Evolutionary conservation across 805 yeast genomes (phyloP), one percentile per base, ranked within the genome.

Genomic region (Barnettozyma pratensis): DNA sequence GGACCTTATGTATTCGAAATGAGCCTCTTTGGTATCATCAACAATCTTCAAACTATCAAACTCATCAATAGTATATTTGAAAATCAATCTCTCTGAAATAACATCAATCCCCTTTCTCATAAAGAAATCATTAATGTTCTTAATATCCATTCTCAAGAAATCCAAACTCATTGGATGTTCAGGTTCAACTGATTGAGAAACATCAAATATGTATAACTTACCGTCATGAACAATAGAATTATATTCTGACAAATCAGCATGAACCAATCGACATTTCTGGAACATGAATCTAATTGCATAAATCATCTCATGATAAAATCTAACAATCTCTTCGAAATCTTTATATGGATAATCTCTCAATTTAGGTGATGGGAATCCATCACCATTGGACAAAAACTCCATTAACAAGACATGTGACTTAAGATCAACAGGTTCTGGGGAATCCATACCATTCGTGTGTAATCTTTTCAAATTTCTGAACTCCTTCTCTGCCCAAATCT

Each of bases 401-500:
- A 94, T 94, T 27, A 92, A 92, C 41, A 94, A 69, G 3, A 94
- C 97, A 67, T 94, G 97, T 31, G 90, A 80, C 59, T 88, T 83
- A 48, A 94, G 75, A 56, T 88, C 96, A 11, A 89, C 67, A 1
- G 99, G 99, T 62, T 87, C 86, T 0, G 99, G 99, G 37, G 89
- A 85, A n/a, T 96, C 94, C 35, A 94, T 85, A 0, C 96, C 96
- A 48, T 82, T 76, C 41, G 76, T 63, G 64, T 85, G 71, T 25
- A 94, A 73, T 61, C 99, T 77, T 65, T 88, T 92, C 66, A 94
- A 74, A 63, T 94, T 94, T 48, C 99, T 71, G 56, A 91, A 92
- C 69, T 94, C 99, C 63, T 94, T 94, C 65, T 94, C 99, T 0
- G 99, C 98, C 99, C 99, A 94, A 27, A 91, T 77, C 65, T 88